phyloP scores from a whole-genome alignment of 108 stramenopile genomes.

The Skeletonema marinoi region DNA sequence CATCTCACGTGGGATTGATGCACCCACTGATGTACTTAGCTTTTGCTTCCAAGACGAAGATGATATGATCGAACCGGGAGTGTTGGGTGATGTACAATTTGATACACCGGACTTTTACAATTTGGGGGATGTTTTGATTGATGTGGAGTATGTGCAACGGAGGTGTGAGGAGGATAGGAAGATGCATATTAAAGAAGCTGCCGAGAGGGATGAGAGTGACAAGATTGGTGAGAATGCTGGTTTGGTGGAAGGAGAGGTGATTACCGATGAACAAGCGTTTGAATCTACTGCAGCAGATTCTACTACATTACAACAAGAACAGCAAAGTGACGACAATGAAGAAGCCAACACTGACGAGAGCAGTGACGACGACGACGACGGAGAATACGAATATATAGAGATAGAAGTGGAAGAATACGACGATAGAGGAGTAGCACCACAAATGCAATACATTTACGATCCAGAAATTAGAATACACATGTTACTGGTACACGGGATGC shows the following conservation, averaged over 20 bases:
- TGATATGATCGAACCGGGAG: slow-evolving; percentile 53
- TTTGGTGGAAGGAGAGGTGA: slow-evolving; percentile 46
- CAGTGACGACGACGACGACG: slow-evolving; percentile 32
- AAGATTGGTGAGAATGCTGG: slow-evolving; percentile 22
- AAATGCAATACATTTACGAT: slow-evolving; percentile 79
- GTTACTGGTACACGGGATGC: slow-evolving; percentile 94
- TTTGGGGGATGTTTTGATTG: slow-evolving; percentile 91
- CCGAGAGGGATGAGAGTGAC: background rate
- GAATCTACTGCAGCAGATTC: background rate
- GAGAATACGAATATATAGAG: slow-evolving; percentile 45
- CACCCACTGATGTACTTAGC: slow-evolving; percentile 86
- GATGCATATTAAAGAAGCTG: background rate
- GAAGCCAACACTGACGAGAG: slow-evolving; percentile 34
- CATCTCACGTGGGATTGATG: slow-evolving; percentile 67
- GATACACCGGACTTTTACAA: slow-evolving; percentile 79
- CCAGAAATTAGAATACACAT: slow-evolving; percentile 86
- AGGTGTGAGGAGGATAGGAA: slow-evolving; percentile 62
- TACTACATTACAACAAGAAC: background rate
- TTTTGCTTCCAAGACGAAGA: slow-evolving; percentile 79
- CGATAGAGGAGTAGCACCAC: slow-evolving; percentile 89
- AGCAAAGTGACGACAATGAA: background rate
- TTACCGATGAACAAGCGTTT: slow-evolving; percentile 17
- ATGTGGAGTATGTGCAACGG: slow-evolving; percentile 87
- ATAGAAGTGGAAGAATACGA: slow-evolving; percentile 66
- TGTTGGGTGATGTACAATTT: slow-evolving; percentile 66